phyloP scores from a whole-genome alignment of 768 basidiomycete species.

The Russula lepida region DNA sequence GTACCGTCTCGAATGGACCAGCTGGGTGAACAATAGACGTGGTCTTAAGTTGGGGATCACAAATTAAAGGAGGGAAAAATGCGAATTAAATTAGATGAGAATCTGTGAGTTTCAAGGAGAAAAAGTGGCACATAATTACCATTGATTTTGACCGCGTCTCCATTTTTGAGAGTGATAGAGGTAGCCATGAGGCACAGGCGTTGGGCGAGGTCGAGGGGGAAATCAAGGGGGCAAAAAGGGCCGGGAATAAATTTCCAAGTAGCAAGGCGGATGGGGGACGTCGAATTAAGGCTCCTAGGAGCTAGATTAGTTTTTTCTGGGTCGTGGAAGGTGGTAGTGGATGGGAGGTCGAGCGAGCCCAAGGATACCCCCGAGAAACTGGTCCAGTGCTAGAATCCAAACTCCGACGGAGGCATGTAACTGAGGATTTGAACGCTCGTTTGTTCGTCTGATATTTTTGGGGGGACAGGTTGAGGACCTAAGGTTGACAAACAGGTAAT shows the following conservation, averaged over 20 bases:
- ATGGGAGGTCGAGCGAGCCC: conserved; percentile 12
- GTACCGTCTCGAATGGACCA: conserved; percentile 91
- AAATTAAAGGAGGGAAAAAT: neutral
- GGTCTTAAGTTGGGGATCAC: conserved; percentile 47
- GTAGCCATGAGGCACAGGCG: conserved; percentile 38
- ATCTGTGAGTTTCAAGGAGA: conserved; percentile 20
- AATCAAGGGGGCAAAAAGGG: conserved; percentile 8
- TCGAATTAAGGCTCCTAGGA: neutral
- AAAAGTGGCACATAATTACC: conserved; percentile 41
- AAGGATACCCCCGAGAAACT: conserved; percentile 8
- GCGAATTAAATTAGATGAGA: conserved; percentile 24
- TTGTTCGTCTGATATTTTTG: neutral
- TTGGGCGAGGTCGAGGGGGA: conserved; percentile 22
- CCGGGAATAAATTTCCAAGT: conserved; percentile 8
- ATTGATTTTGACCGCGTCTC: conserved; percentile 79
- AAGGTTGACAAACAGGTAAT: neutral
- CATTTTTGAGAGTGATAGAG: conserved; percentile 58
- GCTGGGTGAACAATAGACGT: conserved; percentile 92
- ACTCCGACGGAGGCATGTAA: conserved; percentile 20
- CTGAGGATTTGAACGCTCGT: neutral
- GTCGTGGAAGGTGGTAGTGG: conserved; percentile 5
- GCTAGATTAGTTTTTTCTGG: conserved; percentile 3
- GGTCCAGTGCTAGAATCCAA: conserved; percentile 19
- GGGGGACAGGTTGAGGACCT: neutral
- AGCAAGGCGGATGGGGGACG: neutral